Evolutionary conservation across 495 filamentous ascomycete genomes (phyloP), one percentile per base, ranked within the genome.

Genomic region (Tuber brumale): DNA sequence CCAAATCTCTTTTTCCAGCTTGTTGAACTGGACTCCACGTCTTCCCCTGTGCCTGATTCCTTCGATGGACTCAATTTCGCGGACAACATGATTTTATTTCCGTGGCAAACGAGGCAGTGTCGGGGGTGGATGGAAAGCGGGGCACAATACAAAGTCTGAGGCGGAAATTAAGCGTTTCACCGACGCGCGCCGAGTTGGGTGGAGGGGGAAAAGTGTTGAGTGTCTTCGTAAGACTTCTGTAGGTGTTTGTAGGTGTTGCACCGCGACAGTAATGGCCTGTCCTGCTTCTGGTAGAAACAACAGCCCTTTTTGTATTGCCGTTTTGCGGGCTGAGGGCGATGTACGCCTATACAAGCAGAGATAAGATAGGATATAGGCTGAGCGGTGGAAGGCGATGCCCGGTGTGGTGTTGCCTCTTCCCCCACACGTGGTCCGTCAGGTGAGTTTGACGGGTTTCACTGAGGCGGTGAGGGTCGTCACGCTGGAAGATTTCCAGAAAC

Each of bases 1-100:
- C 88, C 88, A 80, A 91, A 81, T 78, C 85, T 85, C 19, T 74
- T 74, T 57, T 77, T 79, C 83, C 70, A 74, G 70, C 73, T 84
- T 76, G 72, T 73, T n/a, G 61, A 76, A 51, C 75, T 72, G 61
- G 35, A 69, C 42, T 82, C 81, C 75, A 75, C 75, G 31, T 70
- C 71, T 41, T 72, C 41, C 43, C 39, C 74, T 70, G 57, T 66
- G 51, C 35, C 31, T 23, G 69, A 39, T 71, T 71, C 51, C 70
- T 48, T 51, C n/a, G 69, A 43, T 43, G 37, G 31, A 35, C 61
- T 71, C 45, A 41, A n/a, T 75, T 69, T 51, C 23, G 72, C 69
- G 41, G 74, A 42, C 44, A 61, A 71, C 45, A 72, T 81, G 41
- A n/a, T 75, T 70, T 75, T 66, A 66, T 66, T 66, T 18, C 57